Conservation (phyloP, 2,329 filamentous ascomycete genomes). For the Triangularia verruculosa region DNA sequence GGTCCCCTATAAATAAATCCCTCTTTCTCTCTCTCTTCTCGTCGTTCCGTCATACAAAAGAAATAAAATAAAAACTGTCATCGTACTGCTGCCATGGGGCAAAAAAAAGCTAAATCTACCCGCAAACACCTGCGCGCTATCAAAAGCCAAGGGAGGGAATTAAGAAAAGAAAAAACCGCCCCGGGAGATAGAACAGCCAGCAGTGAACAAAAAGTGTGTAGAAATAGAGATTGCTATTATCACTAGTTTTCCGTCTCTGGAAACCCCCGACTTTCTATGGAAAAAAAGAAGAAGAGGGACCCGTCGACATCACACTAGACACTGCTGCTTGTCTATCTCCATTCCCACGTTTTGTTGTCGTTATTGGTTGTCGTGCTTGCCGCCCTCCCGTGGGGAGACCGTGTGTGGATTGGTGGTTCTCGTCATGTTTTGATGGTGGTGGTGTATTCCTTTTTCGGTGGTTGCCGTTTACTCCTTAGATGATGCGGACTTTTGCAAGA, state of each 20-base stretch:
- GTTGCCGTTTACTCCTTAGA: constrained; percentile 20
- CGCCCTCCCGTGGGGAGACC: constrained; percentile 3
- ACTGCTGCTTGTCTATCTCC: neutral
- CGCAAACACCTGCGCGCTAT: neutral
- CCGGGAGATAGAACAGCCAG: neutral
- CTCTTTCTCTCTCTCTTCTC: neutral
- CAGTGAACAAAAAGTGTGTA: neutral
- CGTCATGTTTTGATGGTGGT: constrained; percentile 1
- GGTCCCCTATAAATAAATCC: neutral
- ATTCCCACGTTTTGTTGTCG: neutral
- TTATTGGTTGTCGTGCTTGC: neutral
- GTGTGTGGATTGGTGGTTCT: neutral
- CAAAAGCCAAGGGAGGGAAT: neutral
- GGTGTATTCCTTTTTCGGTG: neutral
- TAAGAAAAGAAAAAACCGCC: neutral
- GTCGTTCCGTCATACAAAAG: neutral
- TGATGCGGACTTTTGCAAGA: constrained; percentile 17
- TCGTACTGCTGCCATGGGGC: neutral
- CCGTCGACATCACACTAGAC: neutral
- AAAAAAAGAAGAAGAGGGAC: neutral
- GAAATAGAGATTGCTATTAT: neutral
- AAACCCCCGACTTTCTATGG: neutral
- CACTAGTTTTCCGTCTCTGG: neutral
- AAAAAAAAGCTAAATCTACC: neutral
- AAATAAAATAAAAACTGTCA: neutral